These are phyloP conservation scores for Diddensiella caesifluorescens DNA, from an alignment of 805 yeast species.

Conservation along the genomic window DNA sequence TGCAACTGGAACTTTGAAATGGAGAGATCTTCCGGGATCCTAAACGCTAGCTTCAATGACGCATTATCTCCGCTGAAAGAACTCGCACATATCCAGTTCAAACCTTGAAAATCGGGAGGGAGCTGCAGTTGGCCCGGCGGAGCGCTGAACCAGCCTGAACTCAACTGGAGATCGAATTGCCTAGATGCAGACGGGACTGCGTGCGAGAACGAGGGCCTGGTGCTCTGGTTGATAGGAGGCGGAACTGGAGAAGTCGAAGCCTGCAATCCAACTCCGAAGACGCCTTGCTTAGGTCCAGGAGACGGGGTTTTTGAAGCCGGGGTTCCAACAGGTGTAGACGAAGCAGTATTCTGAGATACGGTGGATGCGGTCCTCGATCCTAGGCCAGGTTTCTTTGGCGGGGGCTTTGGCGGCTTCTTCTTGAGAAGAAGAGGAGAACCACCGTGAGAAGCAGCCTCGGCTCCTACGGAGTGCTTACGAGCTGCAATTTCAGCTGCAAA, in stretches of 20 bases:
- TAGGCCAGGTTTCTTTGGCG: slow-evolving; percentile 23
- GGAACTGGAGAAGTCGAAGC: slow-evolving; percentile 10
- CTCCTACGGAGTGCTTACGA: slow-evolving; percentile 13
- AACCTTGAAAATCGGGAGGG: slow-evolving; percentile 28
- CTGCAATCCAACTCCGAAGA: too few species aligned
- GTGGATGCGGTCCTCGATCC: background rate
- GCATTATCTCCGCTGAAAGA: slow-evolving; percentile 18
- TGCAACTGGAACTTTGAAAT: slow-evolving; percentile 28
- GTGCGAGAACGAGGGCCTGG: slow-evolving; percentile 10
- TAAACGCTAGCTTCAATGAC: slow-evolving; percentile 24
- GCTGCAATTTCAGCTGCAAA: slow-evolving; percentile 33
- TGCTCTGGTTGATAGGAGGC: slow-evolving; percentile 15
- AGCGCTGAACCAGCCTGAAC: slow-evolving; percentile 24
- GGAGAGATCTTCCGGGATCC: slow-evolving; percentile 30
- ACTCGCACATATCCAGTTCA: slow-evolving; percentile 21
- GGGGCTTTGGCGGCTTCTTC: slow-evolving; percentile 24
- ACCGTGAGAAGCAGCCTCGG: slow-evolving; percentile 13
- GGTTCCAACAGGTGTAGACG: too few species aligned
- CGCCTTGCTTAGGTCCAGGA: background rate
- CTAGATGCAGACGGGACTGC: slow-evolving; percentile 3
- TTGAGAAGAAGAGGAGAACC: slow-evolving; percentile 13
- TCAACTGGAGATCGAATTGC: slow-evolving; percentile 22
- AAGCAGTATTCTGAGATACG: background rate
- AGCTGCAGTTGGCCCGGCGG: slow-evolving; percentile 19
- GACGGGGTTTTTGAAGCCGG: background rate